Evolutionary conservation across 2,329 filamentous ascomycete species (phyloP).

Genomic region (Onygenales sp.): DNA sequence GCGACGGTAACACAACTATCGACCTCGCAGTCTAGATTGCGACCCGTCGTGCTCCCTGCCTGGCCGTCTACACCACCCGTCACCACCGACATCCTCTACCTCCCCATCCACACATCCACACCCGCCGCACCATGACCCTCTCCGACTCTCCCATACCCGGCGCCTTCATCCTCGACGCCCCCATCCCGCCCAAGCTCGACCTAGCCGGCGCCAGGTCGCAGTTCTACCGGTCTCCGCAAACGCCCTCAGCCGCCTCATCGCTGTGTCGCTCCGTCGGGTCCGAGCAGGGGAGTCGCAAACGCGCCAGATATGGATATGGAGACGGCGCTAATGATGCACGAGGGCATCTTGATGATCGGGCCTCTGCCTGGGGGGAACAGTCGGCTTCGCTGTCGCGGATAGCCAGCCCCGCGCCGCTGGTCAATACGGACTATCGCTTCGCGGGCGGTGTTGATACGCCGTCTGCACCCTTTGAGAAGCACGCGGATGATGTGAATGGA

Average conservation of each 20-base stretch:
- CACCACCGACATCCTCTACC: background rate
- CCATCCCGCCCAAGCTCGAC: slow-evolving; percentile 28
- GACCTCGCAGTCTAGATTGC: background rate
- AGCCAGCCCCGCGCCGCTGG: slow-evolving; percentile 27
- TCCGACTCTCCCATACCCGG: slow-evolving; percentile 9
- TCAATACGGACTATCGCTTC: slow-evolving; percentile 30
- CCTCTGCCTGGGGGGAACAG: background rate
- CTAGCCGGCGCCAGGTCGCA: slow-evolving; percentile 28
- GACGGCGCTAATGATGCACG: slow-evolving; percentile 1
- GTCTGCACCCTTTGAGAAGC: slow-evolving; percentile 14
- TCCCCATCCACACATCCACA: background rate
- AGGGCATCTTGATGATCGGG: background rate
- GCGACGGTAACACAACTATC: background rate
- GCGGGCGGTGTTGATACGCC: slow-evolving; percentile 23
- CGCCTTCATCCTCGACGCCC: slow-evolving; percentile 26
- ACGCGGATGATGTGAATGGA: slow-evolving; percentile 13
- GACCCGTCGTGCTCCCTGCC: too few relatives aligned
- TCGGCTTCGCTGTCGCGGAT: slow-evolving; percentile 13
- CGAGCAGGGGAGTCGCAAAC: slow-evolving; percentile 10
- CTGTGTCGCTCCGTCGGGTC: slow-evolving; percentile 25
- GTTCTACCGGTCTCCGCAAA: slow-evolving; percentile 26
- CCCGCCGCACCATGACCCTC: slow-evolving; percentile 2
- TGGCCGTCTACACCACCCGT: background rate
- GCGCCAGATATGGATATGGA: slow-evolving; percentile 9
- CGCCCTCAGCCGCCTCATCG: slow-evolving; percentile 28